Evolutionary conservation across 1,284 basidiomycete genomes (phyloP).

Genomic region (Leccinum fuscescens): DNA sequence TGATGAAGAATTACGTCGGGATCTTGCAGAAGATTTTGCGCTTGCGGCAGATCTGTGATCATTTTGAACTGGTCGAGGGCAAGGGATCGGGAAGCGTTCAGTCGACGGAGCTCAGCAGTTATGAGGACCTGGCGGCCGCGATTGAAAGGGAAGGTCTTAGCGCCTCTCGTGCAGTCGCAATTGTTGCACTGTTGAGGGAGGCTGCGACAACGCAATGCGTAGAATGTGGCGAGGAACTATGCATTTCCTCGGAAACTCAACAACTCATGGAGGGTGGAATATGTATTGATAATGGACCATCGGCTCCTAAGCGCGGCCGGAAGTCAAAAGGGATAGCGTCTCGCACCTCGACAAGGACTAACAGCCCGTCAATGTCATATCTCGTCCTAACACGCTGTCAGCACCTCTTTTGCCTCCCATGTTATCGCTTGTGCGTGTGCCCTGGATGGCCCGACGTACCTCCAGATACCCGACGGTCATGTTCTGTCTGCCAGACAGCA

Average conservation of each 20-base stretch:
- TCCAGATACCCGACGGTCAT: slow-evolving; percentile 57
- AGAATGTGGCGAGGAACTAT: slow-evolving; percentile 82
- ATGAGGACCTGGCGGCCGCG: slow-evolving; percentile 73
- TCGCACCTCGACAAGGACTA: slow-evolving; percentile 66
- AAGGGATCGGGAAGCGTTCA: slow-evolving; percentile 56
- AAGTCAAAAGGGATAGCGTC: slow-evolving; percentile 58
- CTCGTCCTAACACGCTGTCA: slow-evolving; percentile 88
- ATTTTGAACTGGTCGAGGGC: slow-evolving; percentile 86
- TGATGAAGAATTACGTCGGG: slow-evolving; percentile 97
- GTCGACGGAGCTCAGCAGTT: slow-evolving; percentile 43
- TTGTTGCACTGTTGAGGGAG: slow-evolving; percentile 83
- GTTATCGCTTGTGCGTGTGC: slow-evolving; percentile 76
- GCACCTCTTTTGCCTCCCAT: slow-evolving; percentile 85
- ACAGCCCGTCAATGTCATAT: slow-evolving; percentile 56
- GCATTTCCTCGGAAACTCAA: slow-evolving; percentile 47
- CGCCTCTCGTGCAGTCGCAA: slow-evolving; percentile 66
- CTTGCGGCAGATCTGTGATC: slow-evolving; percentile 96
- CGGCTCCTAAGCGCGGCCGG: slow-evolving; percentile 57
- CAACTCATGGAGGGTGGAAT: slow-evolving; percentile 39
- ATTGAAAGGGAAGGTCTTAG: slow-evolving; percentile 85
- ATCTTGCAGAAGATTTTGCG: slow-evolving; percentile 95
- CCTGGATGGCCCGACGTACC: slow-evolving; percentile 76
- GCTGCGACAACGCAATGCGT: slow-evolving; percentile 84
- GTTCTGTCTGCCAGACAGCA: slow-evolving; percentile 71
- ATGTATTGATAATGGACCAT: slow-evolving; percentile 51